Conservation (phyloP, 1,284 basidiomycete species). For the Papiliotrema flavescens region DNA sequence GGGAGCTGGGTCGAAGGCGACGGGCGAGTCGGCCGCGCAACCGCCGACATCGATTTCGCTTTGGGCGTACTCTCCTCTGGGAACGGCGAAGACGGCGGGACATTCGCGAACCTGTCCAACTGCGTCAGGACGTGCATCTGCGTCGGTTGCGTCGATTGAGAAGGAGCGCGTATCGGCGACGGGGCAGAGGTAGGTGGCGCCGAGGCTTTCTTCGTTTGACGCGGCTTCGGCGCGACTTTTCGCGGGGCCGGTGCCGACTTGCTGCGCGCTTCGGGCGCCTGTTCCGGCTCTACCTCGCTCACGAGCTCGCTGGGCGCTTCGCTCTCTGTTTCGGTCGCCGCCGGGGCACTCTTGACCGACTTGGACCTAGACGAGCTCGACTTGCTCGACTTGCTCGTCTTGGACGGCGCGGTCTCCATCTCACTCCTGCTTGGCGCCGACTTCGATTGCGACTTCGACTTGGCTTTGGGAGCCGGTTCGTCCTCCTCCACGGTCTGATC, state of each 20-base stretch:
- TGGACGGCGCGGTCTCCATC: neutral
- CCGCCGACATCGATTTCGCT: conserved; percentile 5
- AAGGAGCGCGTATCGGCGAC: no score
- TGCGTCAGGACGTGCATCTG: conserved; percentile 8
- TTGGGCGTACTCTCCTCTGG: conserved; percentile 5
- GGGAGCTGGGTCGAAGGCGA: conserved; percentile 10
- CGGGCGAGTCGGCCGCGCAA: conserved; percentile 4
- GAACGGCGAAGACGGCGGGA: conserved; percentile 24
- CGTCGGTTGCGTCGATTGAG: neutral
- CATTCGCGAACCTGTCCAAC: conserved; percentile 32
- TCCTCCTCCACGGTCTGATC: neutral
- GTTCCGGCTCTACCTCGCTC: neutral
- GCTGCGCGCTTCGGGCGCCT: neutral
- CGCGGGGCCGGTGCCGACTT: neutral
- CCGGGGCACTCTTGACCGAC: neutral
- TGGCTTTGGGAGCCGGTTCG: neutral
- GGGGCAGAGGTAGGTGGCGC: neutral
- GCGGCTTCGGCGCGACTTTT: neutral
- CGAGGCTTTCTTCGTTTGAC: neutral
- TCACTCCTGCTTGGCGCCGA: neutral
- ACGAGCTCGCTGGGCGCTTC: neutral
- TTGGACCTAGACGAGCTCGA: neutral
- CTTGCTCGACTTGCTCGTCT: neutral
- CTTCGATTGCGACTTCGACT: neutral
- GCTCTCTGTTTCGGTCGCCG: neutral